Base-by-base conservation (phyloP, 768 basidiomycete species). In the Lactifluus subvellereus region DNA sequence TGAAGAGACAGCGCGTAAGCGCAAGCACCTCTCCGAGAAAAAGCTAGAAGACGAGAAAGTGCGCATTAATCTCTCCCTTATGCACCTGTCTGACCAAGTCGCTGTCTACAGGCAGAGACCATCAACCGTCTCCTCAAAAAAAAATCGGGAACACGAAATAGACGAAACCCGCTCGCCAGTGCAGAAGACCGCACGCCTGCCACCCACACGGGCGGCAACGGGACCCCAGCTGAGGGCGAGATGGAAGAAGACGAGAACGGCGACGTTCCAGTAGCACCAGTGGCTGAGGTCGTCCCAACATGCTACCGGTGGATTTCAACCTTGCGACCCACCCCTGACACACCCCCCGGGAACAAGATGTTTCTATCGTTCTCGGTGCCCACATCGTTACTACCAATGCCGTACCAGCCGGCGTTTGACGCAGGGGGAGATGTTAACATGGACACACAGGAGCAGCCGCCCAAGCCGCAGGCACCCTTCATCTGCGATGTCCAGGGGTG, bases 101-200 rank as follows among this genome's bases (percentile, higher is more conserved):
- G 4, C 56, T 18, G 2, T 5, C 22, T 13, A 20, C 68, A 92
- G 89, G 84, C 84, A 27, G 92, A 94, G 69, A 94, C 92, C 0
- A 94, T 94, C 72, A 93, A 93, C 68, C 86, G 92, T 32, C 79
- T 94, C 14, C 81, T 94, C 55, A 91, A 91, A 72, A 94, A 93
- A 73, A 90, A 91, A 70, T 85, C 86, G 18, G 82, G 86, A 10
- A 79, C 87, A 2, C 81, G 82, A 49, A 82, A 79, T 54, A 87
- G 83, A 67, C 82, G 85, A 11, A 80, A 77, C n/a, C 78, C 73
- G 0, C 67, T 77, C 33, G 78, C 79, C 16, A 81, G 79, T 1
- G 77, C 77, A 0, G 82, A 83, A 43, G 84, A 73, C 48, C 65
- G 69, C 75, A 64, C 79, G 72, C 58, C 78, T 72, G 4, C 76